phyloP scores from a whole-genome alignment of 2,329 filamentous ascomycete genomes.

The Colletotrichum sp. region DNA sequence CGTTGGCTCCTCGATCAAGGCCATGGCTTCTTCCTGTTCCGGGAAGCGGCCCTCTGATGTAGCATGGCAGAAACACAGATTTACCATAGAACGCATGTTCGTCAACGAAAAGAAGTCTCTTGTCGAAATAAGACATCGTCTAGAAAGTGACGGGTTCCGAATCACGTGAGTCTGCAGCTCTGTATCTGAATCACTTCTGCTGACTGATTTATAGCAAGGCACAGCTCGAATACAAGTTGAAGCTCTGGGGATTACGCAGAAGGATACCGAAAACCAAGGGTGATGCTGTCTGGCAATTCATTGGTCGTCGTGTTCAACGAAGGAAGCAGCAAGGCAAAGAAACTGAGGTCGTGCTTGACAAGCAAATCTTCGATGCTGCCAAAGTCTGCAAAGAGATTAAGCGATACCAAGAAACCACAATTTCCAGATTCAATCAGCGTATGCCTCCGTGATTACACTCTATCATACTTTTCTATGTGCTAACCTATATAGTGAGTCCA shows the following conservation, averaged over 20 bases:
- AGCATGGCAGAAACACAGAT: background rate
- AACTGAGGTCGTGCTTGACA: background rate
- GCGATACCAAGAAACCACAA: background rate
- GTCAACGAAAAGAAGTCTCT: background rate
- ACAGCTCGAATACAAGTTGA: constrained; percentile 8
- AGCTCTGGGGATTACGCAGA: background rate
- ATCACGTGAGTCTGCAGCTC: background rate
- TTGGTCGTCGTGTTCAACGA: background rate
- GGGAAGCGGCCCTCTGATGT: background rate
- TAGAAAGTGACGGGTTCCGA: background rate
- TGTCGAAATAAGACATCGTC: background rate
- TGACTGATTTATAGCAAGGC: background rate
- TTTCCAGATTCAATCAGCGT: background rate
- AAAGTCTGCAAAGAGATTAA: background rate
- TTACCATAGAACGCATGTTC: background rate
- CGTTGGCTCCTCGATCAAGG: background rate
- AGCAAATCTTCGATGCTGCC: background rate
- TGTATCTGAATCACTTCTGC: background rate
- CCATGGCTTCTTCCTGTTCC: background rate
- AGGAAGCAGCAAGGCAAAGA: background rate
- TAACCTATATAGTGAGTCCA: background rate
- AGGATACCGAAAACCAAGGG: background rate
- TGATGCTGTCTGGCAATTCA: background rate
- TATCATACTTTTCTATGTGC: too few species aligned
- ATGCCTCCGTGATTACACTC: background rate